Percentiles rank a stretch among this genome's conserved stretches.
Evolutionary conservation across 176 grass and related monocot genomes (phyloP).

Genomic region (Oryza punctata): DNA sequence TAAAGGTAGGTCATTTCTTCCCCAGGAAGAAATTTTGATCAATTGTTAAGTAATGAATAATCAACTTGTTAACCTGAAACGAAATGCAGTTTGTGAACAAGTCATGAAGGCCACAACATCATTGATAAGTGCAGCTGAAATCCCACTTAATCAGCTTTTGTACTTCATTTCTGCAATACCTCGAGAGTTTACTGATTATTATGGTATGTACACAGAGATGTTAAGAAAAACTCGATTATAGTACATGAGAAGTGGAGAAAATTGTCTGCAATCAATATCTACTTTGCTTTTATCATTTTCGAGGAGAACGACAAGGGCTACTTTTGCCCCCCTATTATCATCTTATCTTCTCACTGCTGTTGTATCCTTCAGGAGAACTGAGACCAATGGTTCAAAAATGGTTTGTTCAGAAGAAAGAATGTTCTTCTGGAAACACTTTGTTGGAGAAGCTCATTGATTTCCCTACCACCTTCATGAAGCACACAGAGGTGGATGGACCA

Average conservation of each 20-base stretch:
- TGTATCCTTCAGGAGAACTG: slow-evolving; percentile 58
- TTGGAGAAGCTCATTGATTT: slow-evolving; percentile 75
- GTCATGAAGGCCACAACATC: slow-evolving; percentile 70
- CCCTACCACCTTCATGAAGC: slow-evolving; percentile 66
- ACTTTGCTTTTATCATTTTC: background rate
- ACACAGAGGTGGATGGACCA: slow-evolving; percentile 38
- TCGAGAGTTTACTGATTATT: slow-evolving; percentile 84
- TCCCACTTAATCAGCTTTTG: slow-evolving; percentile 75
- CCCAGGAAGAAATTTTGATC: background rate
- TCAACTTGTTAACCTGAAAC: slow-evolving; percentile 40
- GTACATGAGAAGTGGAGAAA: slow-evolving; percentile 38
- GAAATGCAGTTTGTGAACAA: slow-evolving; percentile 80
- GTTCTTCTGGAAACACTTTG: slow-evolving; percentile 45
- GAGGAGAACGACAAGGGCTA: slow-evolving; percentile 14
- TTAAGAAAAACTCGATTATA: slow-evolving; percentile 31
- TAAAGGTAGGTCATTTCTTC: slow-evolving; percentile 62
- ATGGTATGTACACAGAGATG: slow-evolving; percentile 42
- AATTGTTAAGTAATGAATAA: slow-evolving; percentile 32
- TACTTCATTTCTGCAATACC: slow-evolving; percentile 89
- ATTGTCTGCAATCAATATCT: slow-evolving; percentile 18
- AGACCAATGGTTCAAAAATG: slow-evolving; percentile 70
- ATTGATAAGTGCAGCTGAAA: slow-evolving; percentile 66
- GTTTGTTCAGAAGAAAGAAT: slow-evolving; percentile 58
- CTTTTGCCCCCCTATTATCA: background rate
- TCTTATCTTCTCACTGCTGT: slow-evolving; percentile 23